Percentiles rank a stretch among this genome's conserved stretches.
Evolutionary conservation across 2,329 filamentous ascomycete species (phyloP).

Genomic region (Akanthomyces dipterigenus): DNA sequence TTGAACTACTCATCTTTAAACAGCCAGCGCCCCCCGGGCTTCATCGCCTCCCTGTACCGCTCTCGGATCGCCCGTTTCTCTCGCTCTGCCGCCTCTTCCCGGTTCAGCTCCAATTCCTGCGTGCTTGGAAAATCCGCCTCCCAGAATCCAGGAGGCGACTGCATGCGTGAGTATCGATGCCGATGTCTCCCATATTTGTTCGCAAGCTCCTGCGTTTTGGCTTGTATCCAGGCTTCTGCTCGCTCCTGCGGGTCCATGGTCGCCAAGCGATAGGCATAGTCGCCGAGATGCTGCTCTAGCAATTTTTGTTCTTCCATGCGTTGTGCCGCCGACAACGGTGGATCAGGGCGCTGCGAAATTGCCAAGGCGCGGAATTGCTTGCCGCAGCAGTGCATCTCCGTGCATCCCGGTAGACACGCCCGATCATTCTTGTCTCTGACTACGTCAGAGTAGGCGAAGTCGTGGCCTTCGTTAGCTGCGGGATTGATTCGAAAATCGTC

Average conservation of each 20-base stretch:
- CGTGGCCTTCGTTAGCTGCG: constrained; percentile 59
- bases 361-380: constrained; percentile 63
- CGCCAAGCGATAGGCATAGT: constrained; percentile 51
- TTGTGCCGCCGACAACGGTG: constrained; percentile 29
- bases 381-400: constrained; percentile 69
- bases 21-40: constrained; percentile 66
- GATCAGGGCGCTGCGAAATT: constrained; percentile 37
- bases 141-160: constrained; percentile 86
- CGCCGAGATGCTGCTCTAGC: constrained; percentile 51
- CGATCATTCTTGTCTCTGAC: constrained; percentile 65
- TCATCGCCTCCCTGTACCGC: constrained; percentile 75
- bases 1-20: constrained; percentile 69
- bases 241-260: constrained; percentile 55
- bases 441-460: constrained; percentile 68
- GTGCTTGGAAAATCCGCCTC: constrained; percentile 81
- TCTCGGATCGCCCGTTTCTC: constrained; percentile 62
- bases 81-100: constrained; percentile 55
- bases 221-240: constrained; percentile 63
- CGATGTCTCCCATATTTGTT: constrained; percentile 72
- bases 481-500: constrained; percentile 82
- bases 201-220: constrained; percentile 65
- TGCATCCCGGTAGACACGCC: constrained; percentile 66
- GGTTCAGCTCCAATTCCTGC: constrained; percentile 66
- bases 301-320: constrained; percentile 40
- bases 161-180: constrained; percentile 62